Evolutionary conservation across 805 yeast species (phyloP).

Genomic region (Metschnikowia lochheadii): DNA sequence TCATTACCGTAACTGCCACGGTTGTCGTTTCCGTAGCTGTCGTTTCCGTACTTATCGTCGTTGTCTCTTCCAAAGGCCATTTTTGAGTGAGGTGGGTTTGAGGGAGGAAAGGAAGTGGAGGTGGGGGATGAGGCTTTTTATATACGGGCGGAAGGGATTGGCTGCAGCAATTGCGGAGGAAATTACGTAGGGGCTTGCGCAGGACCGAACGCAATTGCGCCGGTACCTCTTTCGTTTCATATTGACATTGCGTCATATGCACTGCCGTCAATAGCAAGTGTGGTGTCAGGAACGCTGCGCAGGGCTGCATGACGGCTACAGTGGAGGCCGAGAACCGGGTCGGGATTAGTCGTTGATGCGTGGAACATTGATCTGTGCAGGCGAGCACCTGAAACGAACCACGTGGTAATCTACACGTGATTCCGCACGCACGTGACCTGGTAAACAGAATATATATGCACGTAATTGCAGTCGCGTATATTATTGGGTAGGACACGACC

Average conservation of each 20-base stretch:
- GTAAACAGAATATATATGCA: too few species aligned
- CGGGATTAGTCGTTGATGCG: not conserved
- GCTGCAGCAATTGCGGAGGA: not conserved
- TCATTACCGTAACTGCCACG: not conserved
- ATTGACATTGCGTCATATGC: not conserved
- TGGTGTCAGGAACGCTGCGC: not conserved
- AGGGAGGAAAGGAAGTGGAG: not conserved
- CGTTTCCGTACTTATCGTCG: conserved; percentile 15
- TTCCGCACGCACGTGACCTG: too few species aligned
- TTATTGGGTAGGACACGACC: too few species aligned
- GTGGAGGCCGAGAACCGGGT: not conserved
- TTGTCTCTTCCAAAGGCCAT: conserved; percentile 11
- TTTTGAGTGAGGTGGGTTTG: not conserved
- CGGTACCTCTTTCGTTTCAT: not conserved
- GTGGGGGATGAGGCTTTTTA: not conserved
- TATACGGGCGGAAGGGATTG: not conserved
- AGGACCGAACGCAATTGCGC: not conserved
- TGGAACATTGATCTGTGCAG: not conserved
- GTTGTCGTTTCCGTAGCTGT: conserved; percentile 9
- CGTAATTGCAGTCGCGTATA: too few species aligned
- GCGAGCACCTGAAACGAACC: too few species aligned
- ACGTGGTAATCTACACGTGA: too few species aligned
- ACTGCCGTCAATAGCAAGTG: not conserved
- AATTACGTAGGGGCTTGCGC: not conserved
- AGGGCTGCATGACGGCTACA: not conserved